Conservation (phyloP, 2,329 filamentous ascomycete genomes). For the Fusarium sp. region DNA sequence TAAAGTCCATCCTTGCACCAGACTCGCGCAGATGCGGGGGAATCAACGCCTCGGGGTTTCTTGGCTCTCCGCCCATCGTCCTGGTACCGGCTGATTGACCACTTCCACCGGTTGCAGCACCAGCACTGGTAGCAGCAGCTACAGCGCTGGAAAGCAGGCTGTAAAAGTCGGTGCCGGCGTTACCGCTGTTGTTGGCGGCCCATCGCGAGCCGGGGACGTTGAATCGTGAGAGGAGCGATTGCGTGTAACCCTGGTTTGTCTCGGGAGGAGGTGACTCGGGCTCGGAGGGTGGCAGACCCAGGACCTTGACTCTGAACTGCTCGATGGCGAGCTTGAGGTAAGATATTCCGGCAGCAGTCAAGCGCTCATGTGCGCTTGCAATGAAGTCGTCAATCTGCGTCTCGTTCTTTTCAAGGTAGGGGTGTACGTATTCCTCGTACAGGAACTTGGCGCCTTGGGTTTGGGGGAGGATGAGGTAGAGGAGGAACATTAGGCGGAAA, state of each 20-base stretch:
- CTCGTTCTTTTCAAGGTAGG: slow-evolving; percentile 89
- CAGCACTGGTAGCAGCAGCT: slow-evolving; percentile 66
- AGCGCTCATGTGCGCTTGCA: slow-evolving; percentile 79
- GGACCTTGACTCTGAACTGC: slow-evolving; percentile 76
- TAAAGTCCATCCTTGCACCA: slow-evolving; percentile 77
- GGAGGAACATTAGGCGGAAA: slow-evolving; percentile 85
- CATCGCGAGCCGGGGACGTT: slow-evolving; percentile 78
- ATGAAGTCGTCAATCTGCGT: slow-evolving; percentile 91
- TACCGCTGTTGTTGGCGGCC: slow-evolving; percentile 55
- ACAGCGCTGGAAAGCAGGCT: slow-evolving; percentile 80
- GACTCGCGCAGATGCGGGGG: slow-evolving; percentile 74
- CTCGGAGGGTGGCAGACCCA: slow-evolving; percentile 76
- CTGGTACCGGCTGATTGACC: slow-evolving; percentile 49
- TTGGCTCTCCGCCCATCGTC: slow-evolving; percentile 35
- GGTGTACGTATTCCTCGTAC: slow-evolving; percentile 87
- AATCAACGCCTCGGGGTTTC: slow-evolving; percentile 70
- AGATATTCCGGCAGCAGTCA: slow-evolving; percentile 79
- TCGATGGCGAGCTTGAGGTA: slow-evolving; percentile 80
- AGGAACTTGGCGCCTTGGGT: slow-evolving; percentile 91
- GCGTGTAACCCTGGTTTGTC: slow-evolving; percentile 73
- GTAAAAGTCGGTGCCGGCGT: slow-evolving; percentile 74
- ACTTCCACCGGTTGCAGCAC: slow-evolving; percentile 63
- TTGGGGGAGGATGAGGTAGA: slow-evolving; percentile 96
- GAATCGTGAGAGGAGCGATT: slow-evolving; percentile 86
- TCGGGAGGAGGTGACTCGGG: slow-evolving; percentile 54